Conservation (phyloP, 768 basidiomycete species). For the Psilocybe sp. region DNA sequence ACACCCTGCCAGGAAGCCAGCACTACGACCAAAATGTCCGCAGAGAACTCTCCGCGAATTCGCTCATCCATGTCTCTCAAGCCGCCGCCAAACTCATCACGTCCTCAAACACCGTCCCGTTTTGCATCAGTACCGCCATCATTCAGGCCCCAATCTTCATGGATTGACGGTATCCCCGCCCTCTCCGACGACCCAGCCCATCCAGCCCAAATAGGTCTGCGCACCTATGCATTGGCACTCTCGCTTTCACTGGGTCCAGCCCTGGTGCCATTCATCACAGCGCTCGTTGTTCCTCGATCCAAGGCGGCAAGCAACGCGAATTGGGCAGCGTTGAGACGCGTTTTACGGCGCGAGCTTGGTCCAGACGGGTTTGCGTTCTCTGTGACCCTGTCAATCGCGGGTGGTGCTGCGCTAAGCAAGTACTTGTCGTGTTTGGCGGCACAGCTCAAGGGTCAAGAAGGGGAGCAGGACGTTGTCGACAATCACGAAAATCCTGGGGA, state of each 20-base stretch:
- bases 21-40: too few relatives aligned
- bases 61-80: too few relatives aligned
- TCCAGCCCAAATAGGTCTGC: slow-evolving; percentile 54
- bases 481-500: too few relatives aligned
- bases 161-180: slow-evolving; percentile 19
- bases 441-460: neutral
- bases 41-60: too few relatives aligned
- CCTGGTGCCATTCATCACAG: slow-evolving; percentile 47
- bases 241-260: slow-evolving; percentile 68
- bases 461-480: neutral
- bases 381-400: slow-evolving; percentile 61
- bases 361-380: slow-evolving; percentile 68
- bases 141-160: slow-evolving; percentile 5
- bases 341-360: slow-evolving; percentile 56
- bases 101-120: neutral
- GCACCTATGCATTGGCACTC: slow-evolving; percentile 66
- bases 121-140: neutral
- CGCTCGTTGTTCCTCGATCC: slow-evolving; percentile 19
- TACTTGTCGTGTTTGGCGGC: slow-evolving; percentile 33
- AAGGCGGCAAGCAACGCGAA: slow-evolving; percentile 19
- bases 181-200: slow-evolving; percentile 41
- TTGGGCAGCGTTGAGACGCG: slow-evolving; percentile 27
- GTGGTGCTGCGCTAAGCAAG: slow-evolving; percentile 51
- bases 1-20: too few relatives aligned
- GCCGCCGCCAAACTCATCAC: neutral